These are phyloP conservation scores for Bipolaris oryzae DNA, from an alignment of 2,329 filamentous ascomycete species.

Conservation along the genomic window DNA sequence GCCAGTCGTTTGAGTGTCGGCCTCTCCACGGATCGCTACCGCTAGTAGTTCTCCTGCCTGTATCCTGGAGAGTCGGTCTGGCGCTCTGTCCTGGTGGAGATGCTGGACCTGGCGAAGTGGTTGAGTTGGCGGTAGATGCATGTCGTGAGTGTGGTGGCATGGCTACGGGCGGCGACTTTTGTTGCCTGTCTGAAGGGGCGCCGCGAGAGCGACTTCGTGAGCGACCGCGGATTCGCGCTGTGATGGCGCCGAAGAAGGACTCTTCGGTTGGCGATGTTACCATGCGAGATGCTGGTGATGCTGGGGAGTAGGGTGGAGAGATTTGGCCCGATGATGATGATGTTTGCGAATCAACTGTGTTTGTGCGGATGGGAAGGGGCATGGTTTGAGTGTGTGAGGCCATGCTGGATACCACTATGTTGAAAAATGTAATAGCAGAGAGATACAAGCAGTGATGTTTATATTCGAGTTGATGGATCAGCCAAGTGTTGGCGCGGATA, in stretches of 20 bases:
- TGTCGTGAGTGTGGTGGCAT: conserved; percentile 26
- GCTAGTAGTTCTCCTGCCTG: conserved; percentile 35
- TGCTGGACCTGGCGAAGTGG: conserved; percentile 15
- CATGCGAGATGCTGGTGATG: conserved; percentile 30
- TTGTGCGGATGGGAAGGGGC: conserved; percentile 40
- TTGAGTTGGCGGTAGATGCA: conserved; percentile 14
- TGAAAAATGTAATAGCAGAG: background rate
- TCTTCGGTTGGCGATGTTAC: conserved; percentile 36
- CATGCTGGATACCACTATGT: conserved; percentile 21
- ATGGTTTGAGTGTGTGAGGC: conserved; percentile 35
- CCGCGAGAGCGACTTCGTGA: conserved; percentile 43
- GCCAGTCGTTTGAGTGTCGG: conserved; percentile 49
- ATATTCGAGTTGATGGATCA: background rate
- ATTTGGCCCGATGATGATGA: conserved; percentile 33
- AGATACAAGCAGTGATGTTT: background rate
- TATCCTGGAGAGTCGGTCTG: conserved; percentile 32
- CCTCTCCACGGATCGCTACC: conserved; percentile 46
- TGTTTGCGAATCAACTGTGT: conserved; percentile 37
- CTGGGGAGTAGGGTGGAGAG: conserved; percentile 28
- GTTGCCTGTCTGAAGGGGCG: conserved; percentile 31
- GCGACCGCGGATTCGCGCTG: conserved; percentile 40
- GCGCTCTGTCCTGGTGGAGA: conserved; percentile 23
- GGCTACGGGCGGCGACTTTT: conserved; percentile 38
- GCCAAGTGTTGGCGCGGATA: background rate
- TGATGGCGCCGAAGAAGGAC: conserved; percentile 47